Conservation (phyloP, 2,329 filamentous ascomycete genomes). For the Cercospora sp. region DNA sequence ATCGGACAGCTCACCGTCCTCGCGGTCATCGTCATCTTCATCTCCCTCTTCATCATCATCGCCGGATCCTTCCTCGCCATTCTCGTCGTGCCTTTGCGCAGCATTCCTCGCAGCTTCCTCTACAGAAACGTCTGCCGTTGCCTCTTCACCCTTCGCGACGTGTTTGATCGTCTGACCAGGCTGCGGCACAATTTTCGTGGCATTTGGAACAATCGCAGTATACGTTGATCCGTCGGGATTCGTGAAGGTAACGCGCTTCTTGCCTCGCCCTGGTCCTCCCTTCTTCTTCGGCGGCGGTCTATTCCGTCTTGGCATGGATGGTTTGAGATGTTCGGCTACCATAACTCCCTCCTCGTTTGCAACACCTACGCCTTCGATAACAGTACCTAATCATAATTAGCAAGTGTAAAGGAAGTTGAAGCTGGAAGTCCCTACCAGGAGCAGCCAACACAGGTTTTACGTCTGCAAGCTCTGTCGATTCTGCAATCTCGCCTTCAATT, state of each 20-base stretch:
- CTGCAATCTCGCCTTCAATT: constrained; percentile 78
- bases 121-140: constrained; percentile 41
- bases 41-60: constrained; percentile 54
- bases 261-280: constrained; percentile 77
- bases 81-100: constrained; percentile 47
- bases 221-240: constrained; percentile 47
- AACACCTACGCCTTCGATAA: constrained; percentile 60
- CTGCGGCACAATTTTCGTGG: constrained; percentile 40
- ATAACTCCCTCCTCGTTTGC: constrained; percentile 63
- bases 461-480: constrained; percentile 52
- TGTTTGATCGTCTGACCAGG: constrained; percentile 39
- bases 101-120: constrained; percentile 46
- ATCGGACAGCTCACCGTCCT: constrained; percentile 39
- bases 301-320: constrained; percentile 55
- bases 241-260: constrained; percentile 67
- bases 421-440: constrained; percentile 43
- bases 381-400: constrained; percentile 39
- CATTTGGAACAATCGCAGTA: constrained; percentile 41
- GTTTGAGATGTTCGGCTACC: constrained; percentile 46
- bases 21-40: constrained; percentile 46
- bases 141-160: constrained; percentile 39
- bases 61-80: constrained; percentile 49
- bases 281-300: constrained; percentile 76
- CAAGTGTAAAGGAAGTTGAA: neutral
- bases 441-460: constrained; percentile 52